Evolutionary conservation across 768 basidiomycete genomes (phyloP).

Genomic region (Hydnomerulius pinastri): DNA sequence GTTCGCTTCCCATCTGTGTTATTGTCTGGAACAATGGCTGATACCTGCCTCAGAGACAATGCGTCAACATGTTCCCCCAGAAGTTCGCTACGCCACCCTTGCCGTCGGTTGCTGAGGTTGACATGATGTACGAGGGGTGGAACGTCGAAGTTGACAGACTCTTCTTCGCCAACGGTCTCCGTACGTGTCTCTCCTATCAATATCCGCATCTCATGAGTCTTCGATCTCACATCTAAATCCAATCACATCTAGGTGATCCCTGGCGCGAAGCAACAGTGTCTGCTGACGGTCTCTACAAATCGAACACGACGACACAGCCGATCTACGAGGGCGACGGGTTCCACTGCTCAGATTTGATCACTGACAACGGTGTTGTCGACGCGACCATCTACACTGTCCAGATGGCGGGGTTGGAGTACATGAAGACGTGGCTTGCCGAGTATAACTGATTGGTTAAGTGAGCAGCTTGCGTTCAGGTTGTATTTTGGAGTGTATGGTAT

Average conservation of each 20-base stretch:
- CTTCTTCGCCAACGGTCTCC: conserved; percentile 70
- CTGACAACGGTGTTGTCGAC: conserved; percentile 44
- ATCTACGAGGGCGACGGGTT: conserved; percentile 63
- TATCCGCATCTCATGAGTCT: background rate
- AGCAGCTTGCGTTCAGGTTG: no score
- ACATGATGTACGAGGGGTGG: conserved; percentile 63
- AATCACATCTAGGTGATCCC: conserved; percentile 55
- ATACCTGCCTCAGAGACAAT: conserved; percentile 54
- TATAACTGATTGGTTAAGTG: no score
- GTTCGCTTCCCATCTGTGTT: conserved; percentile 9
- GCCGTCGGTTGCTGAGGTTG: conserved; percentile 45
- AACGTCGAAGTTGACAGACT: conserved; percentile 54
- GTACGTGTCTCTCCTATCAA: conserved; percentile 38
- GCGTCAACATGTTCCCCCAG: conserved; percentile 64
- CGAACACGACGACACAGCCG: conserved; percentile 54
- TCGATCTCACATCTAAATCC: background rate
- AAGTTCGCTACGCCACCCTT: conserved; percentile 51
- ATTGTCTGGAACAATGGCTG: background rate
- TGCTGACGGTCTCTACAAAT: conserved; percentile 45
- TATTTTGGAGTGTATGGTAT: no score
- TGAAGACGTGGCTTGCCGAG: conserved; percentile 56
- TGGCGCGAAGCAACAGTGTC: conserved; percentile 74
- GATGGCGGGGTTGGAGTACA: conserved; percentile 47
- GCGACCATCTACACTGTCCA: conserved; percentile 57
- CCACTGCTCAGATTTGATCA: conserved; percentile 64